A percentile compares a stretch with the other conserved stretches of the same genome.
phyloP scores from a whole-genome alignment of 2,329 filamentous ascomycete genomes.

The Scedosporium dehoogii region DNA sequence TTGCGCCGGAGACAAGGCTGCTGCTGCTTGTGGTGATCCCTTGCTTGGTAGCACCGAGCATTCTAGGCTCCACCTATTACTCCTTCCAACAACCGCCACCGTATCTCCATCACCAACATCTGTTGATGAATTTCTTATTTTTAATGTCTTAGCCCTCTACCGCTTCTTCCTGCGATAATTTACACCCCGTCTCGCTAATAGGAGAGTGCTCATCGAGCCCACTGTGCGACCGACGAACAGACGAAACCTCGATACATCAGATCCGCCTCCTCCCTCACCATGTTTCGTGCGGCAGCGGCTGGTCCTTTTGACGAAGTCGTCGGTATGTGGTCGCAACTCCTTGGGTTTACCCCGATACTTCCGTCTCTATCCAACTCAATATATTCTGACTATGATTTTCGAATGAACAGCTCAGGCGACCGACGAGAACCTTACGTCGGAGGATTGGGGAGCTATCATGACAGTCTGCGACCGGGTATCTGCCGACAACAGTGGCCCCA shows the following conservation, averaged over 20 bases:
- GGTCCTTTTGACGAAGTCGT: constrained; percentile 51
- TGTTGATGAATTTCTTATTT: not conserved
- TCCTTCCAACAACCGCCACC: not conserved
- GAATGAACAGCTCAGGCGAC: constrained; percentile 58
- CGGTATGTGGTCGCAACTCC: constrained; percentile 32
- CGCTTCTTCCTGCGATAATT: not conserved
- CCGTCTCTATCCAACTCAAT: not conserved
- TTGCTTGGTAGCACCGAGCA: not conserved
- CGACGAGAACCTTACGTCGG: constrained; percentile 90
- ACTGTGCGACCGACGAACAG: not conserved
- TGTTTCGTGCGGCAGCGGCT: constrained; percentile 48
- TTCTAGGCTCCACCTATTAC: constrained; percentile 3
- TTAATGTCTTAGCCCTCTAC: not conserved
- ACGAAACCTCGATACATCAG: not conserved
- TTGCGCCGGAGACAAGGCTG: not conserved
- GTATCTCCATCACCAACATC: not conserved
- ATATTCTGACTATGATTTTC: not conserved
- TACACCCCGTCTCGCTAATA: not conserved
- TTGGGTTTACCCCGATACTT: constrained; percentile 1
- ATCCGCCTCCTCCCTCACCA: constrained; percentile 20
- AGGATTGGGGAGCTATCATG: constrained; percentile 59
- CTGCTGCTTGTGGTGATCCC: not conserved
- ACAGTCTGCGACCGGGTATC: constrained; percentile 53
- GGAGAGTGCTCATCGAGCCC: not conserved
- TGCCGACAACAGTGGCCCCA: constrained; percentile 49